Percentiles rank a stretch among this genome's conserved stretches.
phyloP scores from a whole-genome alignment of 2,329 filamentous ascomycete genomes.

The Hymenoscyphus occultus region DNA sequence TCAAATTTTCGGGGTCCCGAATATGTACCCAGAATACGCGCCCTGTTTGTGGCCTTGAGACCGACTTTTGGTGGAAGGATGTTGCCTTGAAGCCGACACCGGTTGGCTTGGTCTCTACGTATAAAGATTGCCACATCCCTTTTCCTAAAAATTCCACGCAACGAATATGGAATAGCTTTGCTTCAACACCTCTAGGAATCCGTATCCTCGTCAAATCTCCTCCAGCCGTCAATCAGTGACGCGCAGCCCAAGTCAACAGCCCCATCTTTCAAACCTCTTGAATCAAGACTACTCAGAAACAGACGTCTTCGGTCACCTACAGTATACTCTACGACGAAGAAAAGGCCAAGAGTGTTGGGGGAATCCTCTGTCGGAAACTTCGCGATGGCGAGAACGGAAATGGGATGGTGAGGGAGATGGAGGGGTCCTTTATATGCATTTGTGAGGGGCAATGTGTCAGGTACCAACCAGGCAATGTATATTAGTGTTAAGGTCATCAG shows the following conservation, averaged over 20 bases:
- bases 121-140: no score
- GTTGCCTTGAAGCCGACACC: no score
- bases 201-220: not conserved
- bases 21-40: slow-evolving; percentile 22
- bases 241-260: not conserved
- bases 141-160: no score
- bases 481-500: not conserved
- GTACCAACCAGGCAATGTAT: no score
- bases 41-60: slow-evolving; percentile 25
- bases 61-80: no score
- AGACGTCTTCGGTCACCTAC: no score
- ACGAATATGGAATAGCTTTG: not conserved
- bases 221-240: not conserved
- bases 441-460: not conserved
- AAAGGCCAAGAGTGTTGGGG: not conserved
- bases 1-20: slow-evolving; percentile 20
- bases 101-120: no score
- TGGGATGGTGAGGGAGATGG: not conserved
- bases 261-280: not conserved
- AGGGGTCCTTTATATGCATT: not conserved
- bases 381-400: not conserved
- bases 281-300: no score
- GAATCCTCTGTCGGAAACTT: not conserved
- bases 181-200: not conserved
- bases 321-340: not conserved